Evolutionary conservation across 495 filamentous ascomycete genomes (phyloP), one percentile per base, ranked within the genome.

Genomic region (Opeltia flavorubescens): DNA sequence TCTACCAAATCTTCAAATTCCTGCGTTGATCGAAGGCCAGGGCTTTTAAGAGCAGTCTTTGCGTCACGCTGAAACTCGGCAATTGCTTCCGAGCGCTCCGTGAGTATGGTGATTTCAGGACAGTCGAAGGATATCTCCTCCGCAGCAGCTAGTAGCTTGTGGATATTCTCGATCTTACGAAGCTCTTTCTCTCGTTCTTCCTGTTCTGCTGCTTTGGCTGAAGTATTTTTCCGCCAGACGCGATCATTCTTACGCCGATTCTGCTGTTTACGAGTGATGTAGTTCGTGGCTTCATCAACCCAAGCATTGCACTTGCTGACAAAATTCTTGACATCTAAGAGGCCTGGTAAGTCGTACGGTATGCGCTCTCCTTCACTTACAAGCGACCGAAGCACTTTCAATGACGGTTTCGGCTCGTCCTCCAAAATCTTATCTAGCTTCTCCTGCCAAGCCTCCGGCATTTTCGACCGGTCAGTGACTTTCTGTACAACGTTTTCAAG

Each of bases 241-340:
- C 89, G 93, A 57, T 95, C 89, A 63, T 84, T 95, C 66, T 99
- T 99, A 50, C 91, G 86, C 55, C 91, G 83, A 62, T 94, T 94
- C 65, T 95, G 89, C 67, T 96, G 91, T 68, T 99, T 99, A 42
- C 91, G 83, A 50, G 89, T 88, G 54, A 89, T 95, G 71, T 91
- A 99, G 61, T 87, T 94, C 52, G 83, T 87, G 48, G 91, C 91
- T 66, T 95, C 89, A 52, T 99, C 91, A 52, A 95, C 87, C 86
- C 93, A 94, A 62, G 94, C 89, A 65, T 94, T 91, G 68, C 89
- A 95, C 54, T 83, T 80, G 54, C 93, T 86, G 62, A 96, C 91
- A 68, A 89, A 96, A 51, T 76, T 72, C 66, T 79, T 84, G 58
- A 99, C 77, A 57, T 79, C 73, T 55, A 81, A 76, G 47, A 99